Conservation (phyloP, 2,329 filamentous ascomycete genomes). For the Fusarium sp. region DNA sequence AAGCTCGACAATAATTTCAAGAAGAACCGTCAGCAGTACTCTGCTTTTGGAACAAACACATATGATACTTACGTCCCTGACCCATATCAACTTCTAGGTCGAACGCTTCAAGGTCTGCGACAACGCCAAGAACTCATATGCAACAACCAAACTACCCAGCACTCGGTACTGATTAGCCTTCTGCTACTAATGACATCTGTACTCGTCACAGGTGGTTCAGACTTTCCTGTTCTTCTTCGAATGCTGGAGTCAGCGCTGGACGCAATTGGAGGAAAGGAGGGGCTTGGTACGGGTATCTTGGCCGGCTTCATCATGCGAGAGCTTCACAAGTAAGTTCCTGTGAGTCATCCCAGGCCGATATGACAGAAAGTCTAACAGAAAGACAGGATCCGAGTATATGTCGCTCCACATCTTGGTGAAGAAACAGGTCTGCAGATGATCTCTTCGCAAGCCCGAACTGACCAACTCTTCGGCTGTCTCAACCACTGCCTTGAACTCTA, state of each 20-base stretch:
- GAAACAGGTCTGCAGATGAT: slow-evolving; percentile 39
- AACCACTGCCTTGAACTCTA: slow-evolving; percentile 64
- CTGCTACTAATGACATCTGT: slow-evolving; percentile 37
- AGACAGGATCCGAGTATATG: slow-evolving; percentile 35
- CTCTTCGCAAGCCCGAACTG: slow-evolving; percentile 32
- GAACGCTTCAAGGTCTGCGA: slow-evolving; percentile 25
- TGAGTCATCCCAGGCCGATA: too few relatives aligned
- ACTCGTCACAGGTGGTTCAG: slow-evolving; percentile 41
- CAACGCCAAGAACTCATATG: slow-evolving; percentile 27
- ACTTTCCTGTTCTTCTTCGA: slow-evolving; percentile 40
- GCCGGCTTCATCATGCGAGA: slow-evolving; percentile 38
- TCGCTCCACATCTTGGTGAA: slow-evolving; percentile 38
- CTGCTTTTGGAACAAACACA: background rate
- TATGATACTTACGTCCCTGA: background rate
- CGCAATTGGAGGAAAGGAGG: slow-evolving; percentile 39
- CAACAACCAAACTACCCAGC: slow-evolving; percentile 11
- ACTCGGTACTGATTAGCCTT: slow-evolving; percentile 37
- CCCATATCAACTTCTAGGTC: slow-evolving; percentile 28
- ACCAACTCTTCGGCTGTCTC: slow-evolving; percentile 36
- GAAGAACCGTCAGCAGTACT: background rate
- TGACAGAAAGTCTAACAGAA: fast-evolving
- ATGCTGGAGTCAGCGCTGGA: slow-evolving; percentile 43
- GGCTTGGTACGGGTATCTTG: slow-evolving; percentile 27
- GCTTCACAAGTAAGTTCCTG: slow-evolving; percentile 46
- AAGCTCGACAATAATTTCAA: background rate